Base-by-base conservation (phyloP, 306 rosid genomes). In the Sicyos baderoa region DNA sequence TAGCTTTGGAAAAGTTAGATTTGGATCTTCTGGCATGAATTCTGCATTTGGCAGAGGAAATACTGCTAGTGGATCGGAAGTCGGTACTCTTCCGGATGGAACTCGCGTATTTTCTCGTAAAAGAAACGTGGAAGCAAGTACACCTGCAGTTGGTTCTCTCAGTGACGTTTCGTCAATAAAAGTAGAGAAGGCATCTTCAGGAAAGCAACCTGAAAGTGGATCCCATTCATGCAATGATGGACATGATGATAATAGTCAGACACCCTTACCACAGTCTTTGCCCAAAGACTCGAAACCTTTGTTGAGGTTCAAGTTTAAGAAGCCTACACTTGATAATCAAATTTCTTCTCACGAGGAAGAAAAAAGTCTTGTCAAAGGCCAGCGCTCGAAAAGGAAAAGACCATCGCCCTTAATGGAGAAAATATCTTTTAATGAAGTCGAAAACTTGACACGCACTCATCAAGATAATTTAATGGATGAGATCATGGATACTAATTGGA, bases 401-500 rank as follows among this genome's bases (percentile, higher is more conserved):
- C 90, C 97, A 16, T 88, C 91, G 25, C 86, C 89, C 23, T 81
- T 87, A 17, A 64, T 79, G 67, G 98, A 89, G 71, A 92, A 84
- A 80, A 21, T 72, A 52, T 74, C 84, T 2, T 73, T 79, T 68
- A 80, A 79, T 52, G 94, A 79, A 63, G 83, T 71, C 63, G 88
- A 76, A 67, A 84, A 80, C 62, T 79, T 40, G 49, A 57, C 79
- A 55, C 86, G 79, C 54, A 82, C 84, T 13, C 83, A 76, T 59
- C 83, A 80, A 78, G 94, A 81, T 52, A 82, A 71, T 82, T 47
- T 77, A 61, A 79, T 86, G 88, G 88, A 93, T 37, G 98, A 87
- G 86, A 87, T 85, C 76, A 79, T 93, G 93, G 99, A 85, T 70
- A 97, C 96, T 73, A 94, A 85, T 79, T 92, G 97, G 99, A 94